These are phyloP conservation scores for Mycena polygramma DNA, from an alignment of 768 basidiomycete species.

Conservation along the genomic window DNA sequence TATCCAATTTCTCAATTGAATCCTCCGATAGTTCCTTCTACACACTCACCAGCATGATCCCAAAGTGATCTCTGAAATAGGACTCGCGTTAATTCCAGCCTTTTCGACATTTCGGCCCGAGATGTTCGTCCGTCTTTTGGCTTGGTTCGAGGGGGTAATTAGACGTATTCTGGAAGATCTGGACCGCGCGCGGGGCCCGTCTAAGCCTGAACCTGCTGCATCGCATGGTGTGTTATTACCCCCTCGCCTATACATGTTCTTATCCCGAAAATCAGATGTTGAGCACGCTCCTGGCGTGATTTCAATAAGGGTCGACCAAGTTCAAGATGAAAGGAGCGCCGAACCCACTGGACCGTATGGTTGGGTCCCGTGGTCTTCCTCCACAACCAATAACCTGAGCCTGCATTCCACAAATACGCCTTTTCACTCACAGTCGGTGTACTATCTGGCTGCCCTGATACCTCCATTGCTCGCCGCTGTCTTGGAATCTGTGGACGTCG, in stretches of 20 bases:
- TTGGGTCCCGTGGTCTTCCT: constrained; percentile 48
- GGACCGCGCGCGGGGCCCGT: constrained; percentile 48
- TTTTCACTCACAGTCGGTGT: constrained; percentile 64
- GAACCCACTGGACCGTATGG: constrained; percentile 30
- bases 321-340: constrained; percentile 45
- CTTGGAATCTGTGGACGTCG: constrained; percentile 66
- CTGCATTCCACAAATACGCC: constrained; percentile 70
- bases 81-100: constrained; percentile 79
- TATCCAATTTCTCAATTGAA: background rate
- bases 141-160: constrained; percentile 77
- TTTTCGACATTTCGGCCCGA: constrained; percentile 74
- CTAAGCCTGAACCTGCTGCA: background rate
- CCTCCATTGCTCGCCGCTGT: constrained; percentile 74
- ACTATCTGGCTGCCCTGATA: constrained; percentile 73
- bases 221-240: constrained; percentile 20
- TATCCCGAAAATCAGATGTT: constrained; percentile 32
- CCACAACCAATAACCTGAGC: constrained; percentile 37
- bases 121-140: constrained; percentile 74
- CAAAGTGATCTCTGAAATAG: constrained; percentile 68
- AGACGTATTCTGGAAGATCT: constrained; percentile 66
- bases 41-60: constrained; percentile 66
- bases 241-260: constrained; percentile 22
- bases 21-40: constrained; percentile 57
- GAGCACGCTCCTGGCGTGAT: constrained; percentile 55
- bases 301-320: constrained; percentile 74